phyloP scores from a whole-genome alignment of 164 flowering plant species.

The Macadamia tetraphylla region DNA sequence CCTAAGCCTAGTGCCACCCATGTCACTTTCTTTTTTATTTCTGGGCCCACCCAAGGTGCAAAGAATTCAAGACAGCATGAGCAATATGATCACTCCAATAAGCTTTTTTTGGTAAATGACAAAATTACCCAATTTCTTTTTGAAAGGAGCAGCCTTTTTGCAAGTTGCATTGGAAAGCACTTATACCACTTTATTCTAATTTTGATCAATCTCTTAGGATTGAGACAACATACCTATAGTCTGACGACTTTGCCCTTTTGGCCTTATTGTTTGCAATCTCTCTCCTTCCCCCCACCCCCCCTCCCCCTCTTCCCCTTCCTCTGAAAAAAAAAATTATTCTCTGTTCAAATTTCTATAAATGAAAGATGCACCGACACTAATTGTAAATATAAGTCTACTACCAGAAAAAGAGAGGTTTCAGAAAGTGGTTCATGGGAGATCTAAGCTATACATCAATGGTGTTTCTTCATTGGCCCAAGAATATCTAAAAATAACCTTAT shows the following conservation, averaged over 20 bases:
- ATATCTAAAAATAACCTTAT: background rate
- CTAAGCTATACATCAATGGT: too few species aligned
- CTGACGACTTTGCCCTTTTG: conserved; percentile 16
- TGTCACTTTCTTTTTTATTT: conserved; percentile 24
- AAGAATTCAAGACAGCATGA: conserved; percentile 30
- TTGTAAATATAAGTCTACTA: background rate
- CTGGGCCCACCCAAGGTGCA: conserved; percentile 30
- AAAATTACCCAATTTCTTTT: conserved; percentile 41
- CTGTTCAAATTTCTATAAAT: conserved; percentile 13
- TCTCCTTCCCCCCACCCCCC: background rate
- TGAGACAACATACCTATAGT: conserved; percentile 20
- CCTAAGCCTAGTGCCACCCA: conserved; percentile 24
- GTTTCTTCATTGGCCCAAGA: background rate
- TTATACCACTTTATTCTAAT: conserved; percentile 35
- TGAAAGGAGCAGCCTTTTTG: conserved; percentile 29
- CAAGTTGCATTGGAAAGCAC: conserved; percentile 47
- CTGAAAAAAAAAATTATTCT: conserved; percentile 5
- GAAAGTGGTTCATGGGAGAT: background rate
- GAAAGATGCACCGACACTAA: conserved; percentile 7
- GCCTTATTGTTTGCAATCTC: conserved; percentile 6
- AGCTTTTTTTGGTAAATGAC: conserved; percentile 28
- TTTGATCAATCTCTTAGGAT: conserved; percentile 20
- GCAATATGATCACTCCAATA: conserved; percentile 22
- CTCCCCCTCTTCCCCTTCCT: background rate
- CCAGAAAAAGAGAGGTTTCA: background rate